Conservation (phyloP, 305 asterid species). For the Fraxinus greggii region DNA sequence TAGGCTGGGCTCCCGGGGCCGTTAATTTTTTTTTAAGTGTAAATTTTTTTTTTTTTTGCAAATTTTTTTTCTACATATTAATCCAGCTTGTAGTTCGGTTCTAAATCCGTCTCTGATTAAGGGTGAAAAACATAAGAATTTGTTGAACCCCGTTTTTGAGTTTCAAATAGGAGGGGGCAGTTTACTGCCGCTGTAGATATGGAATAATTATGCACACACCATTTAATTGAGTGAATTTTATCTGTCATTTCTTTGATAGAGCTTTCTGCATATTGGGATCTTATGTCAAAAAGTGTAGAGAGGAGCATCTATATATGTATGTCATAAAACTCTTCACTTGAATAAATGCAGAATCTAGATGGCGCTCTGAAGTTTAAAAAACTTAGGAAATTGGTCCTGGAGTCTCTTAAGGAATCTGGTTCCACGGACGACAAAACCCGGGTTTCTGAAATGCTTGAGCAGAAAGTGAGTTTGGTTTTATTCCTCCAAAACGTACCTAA, state of each 20-base stretch:
- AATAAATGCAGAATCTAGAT: constrained; percentile 57
- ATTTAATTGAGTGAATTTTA: neutral
- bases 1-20: no score
- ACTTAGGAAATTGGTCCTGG: constrained; percentile 50
- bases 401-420: constrained; percentile 62
- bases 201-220: neutral
- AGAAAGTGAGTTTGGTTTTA: constrained; percentile 43
- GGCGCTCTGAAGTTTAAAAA: constrained; percentile 65
- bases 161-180: neutral
- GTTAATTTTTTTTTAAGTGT: no score
- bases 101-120: no score
- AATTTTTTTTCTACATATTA: no score
- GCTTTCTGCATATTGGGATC: neutral
- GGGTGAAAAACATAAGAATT: neutral
- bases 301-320: neutral
- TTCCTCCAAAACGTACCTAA: neutral
- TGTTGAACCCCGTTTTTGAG: neutral
- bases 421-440: constrained; percentile 39
- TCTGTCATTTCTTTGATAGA: neutral
- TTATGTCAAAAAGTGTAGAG: neutral
- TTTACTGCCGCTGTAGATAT: neutral
- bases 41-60: no score
- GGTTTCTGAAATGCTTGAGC: constrained; percentile 48
- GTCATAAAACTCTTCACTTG: constrained; percentile 16
- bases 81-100: no score